phyloP scores from a whole-genome alignment of 805 yeast genomes.

The Kazachstania kunashirensis region DNA sequence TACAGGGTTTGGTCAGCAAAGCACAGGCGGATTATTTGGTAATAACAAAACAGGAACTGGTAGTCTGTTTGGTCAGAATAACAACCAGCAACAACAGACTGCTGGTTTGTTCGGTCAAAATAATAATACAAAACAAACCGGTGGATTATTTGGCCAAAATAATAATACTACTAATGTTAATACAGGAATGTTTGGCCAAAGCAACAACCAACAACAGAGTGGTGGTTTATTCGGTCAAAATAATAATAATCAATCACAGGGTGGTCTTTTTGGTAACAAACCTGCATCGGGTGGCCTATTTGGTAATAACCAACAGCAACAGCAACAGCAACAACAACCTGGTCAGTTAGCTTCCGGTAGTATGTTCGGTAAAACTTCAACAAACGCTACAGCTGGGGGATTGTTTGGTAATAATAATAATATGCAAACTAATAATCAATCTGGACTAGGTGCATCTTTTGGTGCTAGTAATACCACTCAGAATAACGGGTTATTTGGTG shows the following conservation, averaged over 20 bases:
- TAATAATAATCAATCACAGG: too few relatives aligned
- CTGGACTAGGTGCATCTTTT: slow-evolving; percentile 1
- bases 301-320: slow-evolving; percentile 16
- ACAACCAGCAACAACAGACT: slow-evolving; percentile 10
- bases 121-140: too few relatives aligned
- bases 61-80: slow-evolving; percentile 17
- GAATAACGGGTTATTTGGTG: slow-evolving; percentile 30
- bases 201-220: slow-evolving; percentile 3
- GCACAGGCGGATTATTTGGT: slow-evolving; percentile 15
- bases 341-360: slow-evolving; percentile 16
- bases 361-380: slow-evolving; percentile 10
- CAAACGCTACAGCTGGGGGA: slow-evolving; percentile 5
- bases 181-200: slow-evolving; percentile 13
- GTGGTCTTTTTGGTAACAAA: slow-evolving; percentile 15
- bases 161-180: too few relatives aligned
- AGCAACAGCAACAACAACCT: slow-evolving; percentile 16
- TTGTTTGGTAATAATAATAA: slow-evolving; percentile 11
- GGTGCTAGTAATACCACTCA: neutral
- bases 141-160: too few relatives aligned
- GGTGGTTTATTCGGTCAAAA: slow-evolving; percentile 19
- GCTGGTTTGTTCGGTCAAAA: slow-evolving; percentile 20
- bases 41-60: slow-evolving; percentile 12
- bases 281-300: slow-evolving; percentile 17
- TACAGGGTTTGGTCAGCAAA: neutral
- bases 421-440: neutral